These are phyloP conservation scores for Adansonia digitata DNA, from an alignment of 345 rosid genomes.

Conservation along the genomic window DNA sequence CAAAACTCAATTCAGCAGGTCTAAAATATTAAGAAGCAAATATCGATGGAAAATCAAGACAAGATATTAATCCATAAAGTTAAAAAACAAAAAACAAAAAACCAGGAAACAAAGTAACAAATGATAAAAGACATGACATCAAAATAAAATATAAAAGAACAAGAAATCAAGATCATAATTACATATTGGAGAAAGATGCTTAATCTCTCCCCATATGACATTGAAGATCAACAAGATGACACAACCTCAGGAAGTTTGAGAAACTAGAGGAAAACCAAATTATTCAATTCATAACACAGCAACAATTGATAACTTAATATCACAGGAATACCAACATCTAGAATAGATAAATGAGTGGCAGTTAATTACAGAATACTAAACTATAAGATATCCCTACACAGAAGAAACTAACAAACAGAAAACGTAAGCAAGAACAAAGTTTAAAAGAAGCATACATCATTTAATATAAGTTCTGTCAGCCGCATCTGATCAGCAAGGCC, in stretches of 20 bases:
- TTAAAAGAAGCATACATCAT: constrained; percentile 53
- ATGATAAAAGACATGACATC: neutral
- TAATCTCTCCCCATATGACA: neutral
- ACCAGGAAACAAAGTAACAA: neutral
- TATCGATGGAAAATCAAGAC: neutral
- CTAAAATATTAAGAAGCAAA: neutral
- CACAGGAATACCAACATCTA: neutral
- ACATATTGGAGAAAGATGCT: neutral
- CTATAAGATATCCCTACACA: neutral
- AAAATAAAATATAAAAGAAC: neutral
- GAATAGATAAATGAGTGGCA: neutral
- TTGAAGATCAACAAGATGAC: neutral
- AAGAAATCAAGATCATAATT: neutral
- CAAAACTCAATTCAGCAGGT: constrained; percentile 18
- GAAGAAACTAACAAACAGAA: neutral
- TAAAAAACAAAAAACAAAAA: neutral
- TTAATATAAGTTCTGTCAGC: constrained; percentile 63
- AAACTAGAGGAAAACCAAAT: neutral
- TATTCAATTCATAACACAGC: neutral
- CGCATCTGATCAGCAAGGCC: constrained; percentile 88
- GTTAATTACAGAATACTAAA: neutral
- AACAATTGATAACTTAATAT: neutral
- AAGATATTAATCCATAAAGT: neutral
- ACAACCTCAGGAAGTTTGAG: neutral
- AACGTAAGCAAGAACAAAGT: neutral